Evolutionary conservation across 2,329 filamentous ascomycete species (phyloP).

Genomic region (Phyllosticta capitalensis): DNA sequence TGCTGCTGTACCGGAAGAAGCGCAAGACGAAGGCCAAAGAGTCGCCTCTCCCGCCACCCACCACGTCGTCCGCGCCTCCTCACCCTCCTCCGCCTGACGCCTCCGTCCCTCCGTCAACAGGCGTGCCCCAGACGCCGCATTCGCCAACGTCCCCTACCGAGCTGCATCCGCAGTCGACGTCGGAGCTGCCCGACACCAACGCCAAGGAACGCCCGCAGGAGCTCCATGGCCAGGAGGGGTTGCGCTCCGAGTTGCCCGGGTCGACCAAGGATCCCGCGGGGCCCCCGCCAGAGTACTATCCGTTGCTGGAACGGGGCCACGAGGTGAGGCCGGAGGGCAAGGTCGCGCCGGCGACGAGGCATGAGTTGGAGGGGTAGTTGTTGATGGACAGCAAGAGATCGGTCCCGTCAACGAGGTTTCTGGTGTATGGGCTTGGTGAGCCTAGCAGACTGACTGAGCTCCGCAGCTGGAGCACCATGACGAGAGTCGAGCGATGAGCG

Average conservation of each 20-base stretch:
- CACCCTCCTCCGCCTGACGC: neutral
- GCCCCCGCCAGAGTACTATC: neutral
- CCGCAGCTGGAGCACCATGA: no score
- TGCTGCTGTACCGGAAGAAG: conserved; percentile 8
- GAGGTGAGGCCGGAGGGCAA: neutral
- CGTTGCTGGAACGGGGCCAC: no score
- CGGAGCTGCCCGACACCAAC: neutral
- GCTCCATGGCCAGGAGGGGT: neutral
- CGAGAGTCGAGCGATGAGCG: no score
- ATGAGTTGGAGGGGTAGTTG: neutral
- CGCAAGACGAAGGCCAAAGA: neutral
- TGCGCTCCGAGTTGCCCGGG: neutral
- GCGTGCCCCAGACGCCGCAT: no score
- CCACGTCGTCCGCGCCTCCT: neutral
- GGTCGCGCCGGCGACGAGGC: neutral
- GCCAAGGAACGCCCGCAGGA: neutral
- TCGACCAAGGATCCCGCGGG: neutral
- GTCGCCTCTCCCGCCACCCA: neutral
- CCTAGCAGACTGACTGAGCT: no score
- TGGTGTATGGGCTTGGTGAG: neutral
- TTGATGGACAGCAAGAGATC: no score
- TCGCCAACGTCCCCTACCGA: neutral
- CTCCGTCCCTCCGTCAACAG: neutral
- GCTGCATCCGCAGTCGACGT: neutral
- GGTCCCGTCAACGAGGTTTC: no score